Evolutionary conservation across 202 grass and related monocot genomes (phyloP), one percentile per base, ranked within the genome.

Genomic region (Elaeis oleifera): DNA sequence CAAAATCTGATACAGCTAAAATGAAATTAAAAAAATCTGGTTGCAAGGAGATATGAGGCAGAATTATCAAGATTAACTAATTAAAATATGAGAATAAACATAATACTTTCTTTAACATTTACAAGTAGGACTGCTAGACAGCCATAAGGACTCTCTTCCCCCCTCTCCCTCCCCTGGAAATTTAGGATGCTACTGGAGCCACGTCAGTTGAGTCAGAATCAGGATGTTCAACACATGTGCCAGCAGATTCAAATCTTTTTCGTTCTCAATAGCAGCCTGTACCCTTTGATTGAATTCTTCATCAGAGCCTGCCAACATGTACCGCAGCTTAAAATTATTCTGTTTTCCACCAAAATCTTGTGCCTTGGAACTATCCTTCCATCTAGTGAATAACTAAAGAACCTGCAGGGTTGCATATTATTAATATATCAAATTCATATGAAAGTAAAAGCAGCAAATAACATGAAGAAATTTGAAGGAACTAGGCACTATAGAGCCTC

Each of bases 321-420:
- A 96, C 1, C 87, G 76, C 56, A 96, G 80, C 79, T 91, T 96
- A 72, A 96, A 89, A 72, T 91, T 61, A 91, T 70, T 57, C 81
- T 89, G 54, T 91, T 91, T 2, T 26, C 78, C n/a, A 96, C 87
- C 69, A 91, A 68, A 50, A 84, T 72, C 67, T 61, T 24, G 56
- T 96, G 84, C 58, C 91, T 76, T 18, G 84, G 91, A 52, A 76
- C 76, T 77, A 91, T 96, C 53, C 77, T 88, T 24, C 78, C 79
- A 25, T 91, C 91, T 52, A 96, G 56, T 6, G 91, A 90, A 71
- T 96, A 91, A 63, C 91, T 96, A 78, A 96, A 88, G 58, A 96
- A 96, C 56, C 91, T 96, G 84, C 23, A 39, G 72, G 66, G 14
- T 44, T 44, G 9, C 14, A 44, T 13, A 59, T 17, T 55, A 14